These are phyloP conservation scores for Knufia fluminis DNA, from an alignment of 2,329 filamentous ascomycete genomes.

Conservation along the genomic window DNA sequence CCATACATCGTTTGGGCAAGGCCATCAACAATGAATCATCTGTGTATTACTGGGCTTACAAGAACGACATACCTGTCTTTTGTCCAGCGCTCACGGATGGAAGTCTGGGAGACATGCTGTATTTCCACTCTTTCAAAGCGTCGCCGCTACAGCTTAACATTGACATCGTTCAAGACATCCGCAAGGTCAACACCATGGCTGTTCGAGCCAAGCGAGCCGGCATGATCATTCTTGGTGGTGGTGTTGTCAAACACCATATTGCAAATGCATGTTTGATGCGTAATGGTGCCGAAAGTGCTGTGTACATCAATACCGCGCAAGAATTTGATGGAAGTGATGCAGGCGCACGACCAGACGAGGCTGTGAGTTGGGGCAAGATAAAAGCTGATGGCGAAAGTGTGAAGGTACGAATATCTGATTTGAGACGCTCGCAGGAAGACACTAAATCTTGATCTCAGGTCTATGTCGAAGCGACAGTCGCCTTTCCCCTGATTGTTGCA, in stretches of 20 bases:
- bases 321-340: conserved; percentile 98
- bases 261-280: conserved; percentile 96
- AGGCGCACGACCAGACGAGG: conserved; percentile 88
- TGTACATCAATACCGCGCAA: conserved; percentile 95
- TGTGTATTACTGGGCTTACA: conserved; percentile 95
- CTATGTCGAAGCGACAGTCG: conserved; percentile 58
- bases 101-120: conserved; percentile 93
- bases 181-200: conserved; percentile 83
- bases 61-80: conserved; percentile 94
- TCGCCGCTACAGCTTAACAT: conserved; percentile 73
- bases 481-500: conserved; percentile 58
- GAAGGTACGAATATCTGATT: conserved; percentile 53
- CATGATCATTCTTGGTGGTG: conserved; percentile 92
- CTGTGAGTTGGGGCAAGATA: conserved; percentile 98
- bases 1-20: conserved; percentile 80
- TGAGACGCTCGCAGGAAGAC: not conserved
- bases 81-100: conserved; percentile 94
- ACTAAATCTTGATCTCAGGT: conserved; percentile 33
- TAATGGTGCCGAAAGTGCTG: conserved; percentile 91
- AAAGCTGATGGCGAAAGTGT: conserved; percentile 79
- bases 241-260: conserved; percentile 96
- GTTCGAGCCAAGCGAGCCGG: conserved; percentile 79
- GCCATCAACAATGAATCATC: conserved; percentile 90
- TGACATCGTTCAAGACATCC: conserved; percentile 90
- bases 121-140: conserved; percentile 92